Evolutionary conservation across 148 eudicot genomes (phyloP).

Genomic region (Diospyros kaki): DNA sequence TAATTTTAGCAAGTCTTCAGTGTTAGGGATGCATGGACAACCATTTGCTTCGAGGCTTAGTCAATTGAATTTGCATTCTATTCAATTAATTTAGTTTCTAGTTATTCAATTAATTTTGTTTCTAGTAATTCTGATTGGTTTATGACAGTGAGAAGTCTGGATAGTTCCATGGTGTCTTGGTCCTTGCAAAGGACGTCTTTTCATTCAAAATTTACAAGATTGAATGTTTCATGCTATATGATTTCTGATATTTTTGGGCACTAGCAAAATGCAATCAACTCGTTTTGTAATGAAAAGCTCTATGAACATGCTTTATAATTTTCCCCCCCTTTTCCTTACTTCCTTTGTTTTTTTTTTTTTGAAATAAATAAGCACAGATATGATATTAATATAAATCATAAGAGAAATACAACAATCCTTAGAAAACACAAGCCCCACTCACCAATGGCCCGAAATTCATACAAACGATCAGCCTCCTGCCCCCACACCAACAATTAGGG

Average conservation of each 20-base stretch:
- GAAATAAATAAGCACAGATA: too few species aligned
- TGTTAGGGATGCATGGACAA: background rate
- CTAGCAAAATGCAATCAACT: background rate
- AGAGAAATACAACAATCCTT: too few species aligned
- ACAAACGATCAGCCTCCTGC: too few species aligned
- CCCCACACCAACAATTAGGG: too few species aligned
- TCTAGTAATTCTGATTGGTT: background rate
- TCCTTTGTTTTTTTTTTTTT: too few species aligned
- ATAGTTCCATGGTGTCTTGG: background rate
- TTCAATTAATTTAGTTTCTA: background rate
- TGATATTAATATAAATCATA: too few species aligned
- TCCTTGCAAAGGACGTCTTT: background rate
- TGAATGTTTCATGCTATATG: background rate
- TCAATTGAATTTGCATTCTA: too few species aligned
- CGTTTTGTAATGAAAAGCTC: background rate
- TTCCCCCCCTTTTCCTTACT: too few species aligned
- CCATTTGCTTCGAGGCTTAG: background rate
- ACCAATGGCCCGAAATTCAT: too few species aligned
- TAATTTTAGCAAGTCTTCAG: background rate
- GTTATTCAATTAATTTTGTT: background rate
- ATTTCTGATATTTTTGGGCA: background rate
- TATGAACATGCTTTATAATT: too few species aligned
- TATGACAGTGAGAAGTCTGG: background rate
- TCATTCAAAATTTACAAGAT: background rate
- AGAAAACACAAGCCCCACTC: too few species aligned